Base-by-base conservation (phyloP, 495 filamentous ascomycete species). In the Lichina pygmaea region DNA sequence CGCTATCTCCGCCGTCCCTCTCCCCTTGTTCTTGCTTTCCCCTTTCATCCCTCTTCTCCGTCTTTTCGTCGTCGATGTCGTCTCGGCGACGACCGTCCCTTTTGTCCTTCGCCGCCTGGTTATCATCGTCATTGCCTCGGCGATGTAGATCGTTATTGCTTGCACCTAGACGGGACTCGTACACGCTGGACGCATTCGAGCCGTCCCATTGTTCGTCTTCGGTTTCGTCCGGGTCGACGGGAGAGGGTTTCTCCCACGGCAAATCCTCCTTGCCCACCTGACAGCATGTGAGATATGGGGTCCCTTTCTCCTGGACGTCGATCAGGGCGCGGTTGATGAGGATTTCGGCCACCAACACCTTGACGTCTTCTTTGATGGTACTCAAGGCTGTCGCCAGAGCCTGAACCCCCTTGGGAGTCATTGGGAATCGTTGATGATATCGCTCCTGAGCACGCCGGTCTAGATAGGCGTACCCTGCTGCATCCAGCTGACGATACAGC, bases 281-380 rank as follows among this genome's bases (percentile, higher is more conserved):
- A 33, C 51, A 53, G 46, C 58, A 62, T 1, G 61, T 63, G 13
- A 66, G 46, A 46, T 62, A 62, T 3, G 48, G 47, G 7, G 60
- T 48, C 2, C 33, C 45, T 33, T 47, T 49, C 44, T 42, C 37
- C 2, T 47, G 46, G 16, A 51, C 30, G 39, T 50, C 51, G 0
- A 58, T 48, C 8, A 44, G 48, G 38, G 52, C 47, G 8, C 48
- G 40, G 31, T 56, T 55, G 16, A 50, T 44, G 12, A 59, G 31
- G 37, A 60, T 33, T n/a, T 46, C 41, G 9, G 38, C 46, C 4
- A 57, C 58, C 17, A 56, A 45, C 5, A 12, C 11, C 30, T 49
- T 53, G 3, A 52, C 42, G 6, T 44, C 47, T 2, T 50, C 16
- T 48, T 47, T 47, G 34, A 47, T 11, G 10, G 5, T 3, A 41